Conservation (phyloP, 371 early-diverging fungal genomes). For the Mucor saturninus region DNA sequence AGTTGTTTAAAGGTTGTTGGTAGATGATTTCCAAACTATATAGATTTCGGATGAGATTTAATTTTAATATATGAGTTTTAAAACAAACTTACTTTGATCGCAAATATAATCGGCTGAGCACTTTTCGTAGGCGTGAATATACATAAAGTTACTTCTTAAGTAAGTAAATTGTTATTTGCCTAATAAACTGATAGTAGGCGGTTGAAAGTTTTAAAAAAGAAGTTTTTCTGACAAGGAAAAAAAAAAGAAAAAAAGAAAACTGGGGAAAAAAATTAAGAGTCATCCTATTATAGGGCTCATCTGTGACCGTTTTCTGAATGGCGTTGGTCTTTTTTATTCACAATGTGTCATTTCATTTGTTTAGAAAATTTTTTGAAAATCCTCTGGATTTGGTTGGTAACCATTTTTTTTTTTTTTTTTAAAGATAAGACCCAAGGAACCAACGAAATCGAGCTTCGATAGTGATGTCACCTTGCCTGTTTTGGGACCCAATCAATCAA, state of each 20-base stretch:
- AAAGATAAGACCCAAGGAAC: background rate
- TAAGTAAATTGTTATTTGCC: constrained; percentile 15
- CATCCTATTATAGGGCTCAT: constrained; percentile 11
- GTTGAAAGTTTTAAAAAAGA: constrained; percentile 8
- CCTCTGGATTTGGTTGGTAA: background rate
- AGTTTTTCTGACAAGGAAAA: constrained; percentile 12
- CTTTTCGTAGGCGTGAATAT: constrained; percentile 81
- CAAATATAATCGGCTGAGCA: constrained; percentile 84
- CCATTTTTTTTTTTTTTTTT: background rate
- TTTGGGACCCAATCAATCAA: too few relatives aligned
- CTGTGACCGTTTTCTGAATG: constrained; percentile 8
- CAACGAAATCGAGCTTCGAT: background rate
- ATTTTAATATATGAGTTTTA: constrained; percentile 1
- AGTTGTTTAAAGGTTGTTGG: constrained; percentile 20
- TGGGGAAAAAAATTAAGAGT: constrained; percentile 9
- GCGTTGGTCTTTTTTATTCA: constrained; percentile 16
- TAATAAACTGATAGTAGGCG: constrained; percentile 9
- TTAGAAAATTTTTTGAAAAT: background rate
- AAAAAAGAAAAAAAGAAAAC: constrained; percentile 3
- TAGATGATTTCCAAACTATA: constrained; percentile 64
- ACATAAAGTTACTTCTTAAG: constrained; percentile 61
- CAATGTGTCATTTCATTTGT: constrained; percentile 17
- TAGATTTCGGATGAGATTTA: constrained; percentile 2
- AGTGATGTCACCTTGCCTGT: too few relatives aligned
- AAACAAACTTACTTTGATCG: constrained; percentile 68